phyloP scores from a whole-genome alignment of 1,284 basidiomycete species.

The Coniferiporia weirii region DNA sequence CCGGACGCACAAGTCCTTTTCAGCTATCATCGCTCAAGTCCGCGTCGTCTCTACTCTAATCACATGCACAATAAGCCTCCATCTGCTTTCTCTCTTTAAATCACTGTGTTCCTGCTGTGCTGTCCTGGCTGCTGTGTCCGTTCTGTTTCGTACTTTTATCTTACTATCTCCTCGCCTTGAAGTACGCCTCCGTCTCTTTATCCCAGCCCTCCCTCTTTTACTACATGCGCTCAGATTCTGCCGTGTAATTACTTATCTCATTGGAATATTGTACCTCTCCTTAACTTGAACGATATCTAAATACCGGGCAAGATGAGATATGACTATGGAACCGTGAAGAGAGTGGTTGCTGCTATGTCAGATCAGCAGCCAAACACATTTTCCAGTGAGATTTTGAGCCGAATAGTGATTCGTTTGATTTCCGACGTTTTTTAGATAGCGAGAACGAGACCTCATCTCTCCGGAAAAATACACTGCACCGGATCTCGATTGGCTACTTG shows the following conservation, averaged over 20 bases:
- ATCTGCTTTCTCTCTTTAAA: background rate
- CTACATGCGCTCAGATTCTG: background rate
- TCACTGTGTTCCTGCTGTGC: background rate
- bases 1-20: background rate
- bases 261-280: background rate
- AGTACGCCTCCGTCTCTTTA: background rate
- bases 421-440: too few species aligned
- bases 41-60: background rate
- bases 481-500: too few species aligned
- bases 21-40: background rate
- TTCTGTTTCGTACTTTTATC: background rate
- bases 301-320: too few species aligned
- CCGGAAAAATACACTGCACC: background rate
- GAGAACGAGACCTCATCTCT: background rate
- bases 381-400: too few species aligned
- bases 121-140: background rate
- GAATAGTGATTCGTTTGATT: too few species aligned
- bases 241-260: background rate
- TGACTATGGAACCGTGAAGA: too few species aligned
- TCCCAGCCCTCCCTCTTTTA: background rate
- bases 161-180: background rate
- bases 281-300: background rate
- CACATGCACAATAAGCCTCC: background rate
- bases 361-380: too few species aligned
- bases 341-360: too few species aligned